phyloP scores from a whole-genome alignment of 169 alveolate species.

The Eimeria maxima region DNA sequence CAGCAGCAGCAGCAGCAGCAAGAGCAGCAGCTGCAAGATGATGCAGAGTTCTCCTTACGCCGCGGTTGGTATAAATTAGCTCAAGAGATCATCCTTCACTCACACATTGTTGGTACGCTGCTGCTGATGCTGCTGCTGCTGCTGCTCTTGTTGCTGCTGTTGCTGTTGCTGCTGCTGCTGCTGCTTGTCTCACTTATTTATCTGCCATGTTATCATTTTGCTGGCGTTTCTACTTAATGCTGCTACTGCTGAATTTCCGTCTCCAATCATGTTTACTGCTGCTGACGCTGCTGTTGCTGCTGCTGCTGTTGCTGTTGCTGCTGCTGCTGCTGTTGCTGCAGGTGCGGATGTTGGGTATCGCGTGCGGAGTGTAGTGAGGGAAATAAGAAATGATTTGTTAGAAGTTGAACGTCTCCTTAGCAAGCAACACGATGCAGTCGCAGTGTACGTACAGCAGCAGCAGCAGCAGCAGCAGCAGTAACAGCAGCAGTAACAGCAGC shows the following conservation, averaged over 20 bases:
- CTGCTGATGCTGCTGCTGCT: no score
- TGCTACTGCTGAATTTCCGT: no score
- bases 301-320: neutral
- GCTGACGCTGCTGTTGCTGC: neutral
- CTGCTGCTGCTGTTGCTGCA: constrained; percentile 43
- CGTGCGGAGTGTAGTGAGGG: constrained; percentile 67
- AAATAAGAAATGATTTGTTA: neutral
- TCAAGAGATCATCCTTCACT: constrained; percentile 12
- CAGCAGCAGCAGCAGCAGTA: constrained; percentile 18
- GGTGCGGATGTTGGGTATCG: constrained; percentile 53
- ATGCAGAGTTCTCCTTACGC: constrained; percentile 1
- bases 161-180: constrained; percentile 6
- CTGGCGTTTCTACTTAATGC: neutral
- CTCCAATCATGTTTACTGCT: neutral
- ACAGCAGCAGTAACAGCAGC: neutral
- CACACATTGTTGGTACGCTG: neutral
- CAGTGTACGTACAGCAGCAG: constrained; percentile 62
- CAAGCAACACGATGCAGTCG: constrained; percentile 73
- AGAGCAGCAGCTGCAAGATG: constrained; percentile 15
- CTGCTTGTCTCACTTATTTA: neutral
- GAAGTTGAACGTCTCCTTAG: constrained; percentile 76
- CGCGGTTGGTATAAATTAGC: constrained; percentile 50
- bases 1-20: constrained; percentile 10
- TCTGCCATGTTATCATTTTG: neutral
- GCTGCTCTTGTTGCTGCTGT: no score